Base-by-base conservation (phyloP, 495 filamentous ascomycete species). In the Choiromyces venosus region DNA sequence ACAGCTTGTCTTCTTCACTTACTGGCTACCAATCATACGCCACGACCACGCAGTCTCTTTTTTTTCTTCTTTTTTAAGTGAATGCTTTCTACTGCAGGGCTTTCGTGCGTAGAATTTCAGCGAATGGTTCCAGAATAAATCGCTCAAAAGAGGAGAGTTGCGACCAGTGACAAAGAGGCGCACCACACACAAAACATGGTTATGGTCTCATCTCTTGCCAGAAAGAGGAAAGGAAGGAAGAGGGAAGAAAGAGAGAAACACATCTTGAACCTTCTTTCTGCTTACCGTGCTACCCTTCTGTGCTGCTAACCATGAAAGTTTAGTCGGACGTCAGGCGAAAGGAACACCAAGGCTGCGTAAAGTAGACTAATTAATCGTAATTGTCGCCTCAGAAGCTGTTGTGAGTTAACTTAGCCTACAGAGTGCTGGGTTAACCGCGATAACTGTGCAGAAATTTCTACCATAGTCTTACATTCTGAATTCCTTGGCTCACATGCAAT, bases 101-200 rank as follows among this genome's bases (percentile, higher is more conserved):
- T 73, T 77, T 77, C 66, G 75, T 77, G 75, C 74, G 72, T 73
- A 76, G 75, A 77, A 77, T 74, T 72, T 69, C 73, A 65, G 69
- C 74, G 75, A 77, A 76, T 67, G 67, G 67, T 77, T 77, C 75
- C 75, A 77, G 75, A 77, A 77, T 61, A 61, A 77, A 77, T 77
- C 75, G 73, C 75, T 77, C 75, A 77, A 76, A 77, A 69, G 75
- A 72, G 74, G 69, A 76, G 69, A 64, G 52, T 29, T 29, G 52
- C n/a, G n/a, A 14, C 52, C 52, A 61, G 9, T 61, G 52, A 29
- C 52, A 29, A 29, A 29, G 52, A 61, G 52, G 52, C 10, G 52
- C 52, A 29, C 52, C 52, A 61, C 52, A 29, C 74, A 68, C 73
- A 66, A 65, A 72, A 77, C 56, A 69, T 68, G 65, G 29, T 25